Percentiles rank a stretch among this genome's conserved stretches.
phyloP scores from a whole-genome alignment of 2,329 filamentous ascomycete species.

The Metarhizium guizhouense region DNA sequence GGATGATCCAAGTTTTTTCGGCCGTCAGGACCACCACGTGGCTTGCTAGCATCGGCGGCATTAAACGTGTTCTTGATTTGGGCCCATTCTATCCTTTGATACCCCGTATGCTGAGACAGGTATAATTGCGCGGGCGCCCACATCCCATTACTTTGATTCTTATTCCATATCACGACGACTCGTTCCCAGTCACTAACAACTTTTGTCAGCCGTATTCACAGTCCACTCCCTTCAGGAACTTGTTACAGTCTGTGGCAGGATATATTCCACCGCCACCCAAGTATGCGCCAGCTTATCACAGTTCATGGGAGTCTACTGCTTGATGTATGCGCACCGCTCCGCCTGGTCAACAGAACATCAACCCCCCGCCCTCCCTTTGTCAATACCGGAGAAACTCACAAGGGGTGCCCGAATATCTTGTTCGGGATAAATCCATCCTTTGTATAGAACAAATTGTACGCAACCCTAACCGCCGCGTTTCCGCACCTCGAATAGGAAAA shows the following conservation, averaged over 20 bases:
- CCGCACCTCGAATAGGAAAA: constrained; percentile 27
- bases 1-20: background rate
- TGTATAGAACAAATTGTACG: constrained; percentile 35
- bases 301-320: no score
- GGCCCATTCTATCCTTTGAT: background rate
- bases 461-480: constrained; percentile 27
- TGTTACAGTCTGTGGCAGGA: no score
- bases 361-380: no score
- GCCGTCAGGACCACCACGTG: background rate
- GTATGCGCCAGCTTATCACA: no score
- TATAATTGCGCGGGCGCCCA: background rate
- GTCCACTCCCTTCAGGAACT: no score
- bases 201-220: no score
- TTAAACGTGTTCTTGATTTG: background rate
- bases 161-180: background rate
- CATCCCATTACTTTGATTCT: background rate
- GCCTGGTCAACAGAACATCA: no score
- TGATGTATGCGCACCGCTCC: no score
- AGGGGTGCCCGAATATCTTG: constrained; percentile 26
- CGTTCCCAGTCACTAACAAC: background rate
- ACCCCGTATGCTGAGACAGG: background rate
- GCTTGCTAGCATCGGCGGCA: background rate
- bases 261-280: no score
- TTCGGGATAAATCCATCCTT: constrained; percentile 30
- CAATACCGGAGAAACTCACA: constrained; percentile 14